These are phyloP conservation scores for Acarospora socialis DNA, from an alignment of 2,329 filamentous ascomycete species.

Conservation along the genomic window DNA sequence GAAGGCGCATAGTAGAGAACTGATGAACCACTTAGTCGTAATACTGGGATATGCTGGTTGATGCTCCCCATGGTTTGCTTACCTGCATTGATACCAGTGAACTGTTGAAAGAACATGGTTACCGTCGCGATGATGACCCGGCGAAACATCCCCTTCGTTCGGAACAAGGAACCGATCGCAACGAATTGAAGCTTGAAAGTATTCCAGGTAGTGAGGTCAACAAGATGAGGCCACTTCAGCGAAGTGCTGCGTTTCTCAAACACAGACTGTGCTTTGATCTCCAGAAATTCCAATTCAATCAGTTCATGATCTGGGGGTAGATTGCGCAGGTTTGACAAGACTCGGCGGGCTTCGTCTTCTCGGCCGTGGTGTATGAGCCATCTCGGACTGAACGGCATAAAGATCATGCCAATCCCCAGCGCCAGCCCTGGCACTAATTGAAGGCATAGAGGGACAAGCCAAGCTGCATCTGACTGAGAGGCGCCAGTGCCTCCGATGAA, in stretches of 20 bases:
- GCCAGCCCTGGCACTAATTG: slow-evolving; percentile 54
- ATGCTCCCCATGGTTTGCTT: too few species aligned
- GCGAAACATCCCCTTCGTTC: slow-evolving; percentile 50
- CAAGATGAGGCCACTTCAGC: slow-evolving; percentile 52
- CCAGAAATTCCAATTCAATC: slow-evolving; percentile 62
- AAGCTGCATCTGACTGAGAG: slow-evolving; percentile 51
- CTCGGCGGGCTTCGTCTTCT: slow-evolving; percentile 50
- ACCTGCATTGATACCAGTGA: slow-evolving; percentile 33
- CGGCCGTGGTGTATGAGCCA: slow-evolving; percentile 60
- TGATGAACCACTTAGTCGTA: too few species aligned
- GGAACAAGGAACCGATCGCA: slow-evolving; percentile 50
- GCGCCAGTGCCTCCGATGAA: slow-evolving; percentile 49
- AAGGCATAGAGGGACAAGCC: slow-evolving; percentile 58
- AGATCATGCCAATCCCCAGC: slow-evolving; percentile 56
- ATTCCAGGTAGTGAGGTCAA: slow-evolving; percentile 46
- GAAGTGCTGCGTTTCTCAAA: slow-evolving; percentile 61
- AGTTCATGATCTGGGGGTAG: slow-evolving; percentile 50
- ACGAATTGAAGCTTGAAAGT: slow-evolving; percentile 56
- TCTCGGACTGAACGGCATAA: slow-evolving; percentile 66
- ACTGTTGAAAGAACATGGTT: slow-evolving; percentile 48
- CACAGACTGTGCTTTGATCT: slow-evolving; percentile 64
- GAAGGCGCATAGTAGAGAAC: slow-evolving; percentile 28
- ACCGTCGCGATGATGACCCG: slow-evolving; percentile 49
- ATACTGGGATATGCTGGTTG: too few species aligned
- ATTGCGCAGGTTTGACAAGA: slow-evolving; percentile 50